Percentiles rank a stretch among this genome's conserved stretches.
Evolutionary conservation across 1,284 basidiomycete genomes (phyloP).

Genomic region (Meira nashicola): DNA sequence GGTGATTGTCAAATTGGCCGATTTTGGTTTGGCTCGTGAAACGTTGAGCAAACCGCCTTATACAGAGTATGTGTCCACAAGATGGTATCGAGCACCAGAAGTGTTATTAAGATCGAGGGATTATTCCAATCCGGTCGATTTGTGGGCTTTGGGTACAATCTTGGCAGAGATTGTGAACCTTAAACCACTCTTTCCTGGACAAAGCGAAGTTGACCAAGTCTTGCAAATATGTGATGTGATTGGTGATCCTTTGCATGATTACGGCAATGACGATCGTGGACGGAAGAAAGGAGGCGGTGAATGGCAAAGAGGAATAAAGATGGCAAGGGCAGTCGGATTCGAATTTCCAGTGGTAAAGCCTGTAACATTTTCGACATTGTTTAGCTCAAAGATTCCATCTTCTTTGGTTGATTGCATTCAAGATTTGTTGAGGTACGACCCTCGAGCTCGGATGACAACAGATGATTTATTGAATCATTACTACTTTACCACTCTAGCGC

Average conservation of each 20-base stretch:
- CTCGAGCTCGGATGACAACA: slow-evolving; percentile 75
- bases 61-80: slow-evolving; percentile 96
- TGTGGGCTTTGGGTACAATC: slow-evolving; percentile 99
- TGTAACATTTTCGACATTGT: slow-evolving; percentile 69
- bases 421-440: slow-evolving; percentile 87
- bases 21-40: slow-evolving; percentile 93
- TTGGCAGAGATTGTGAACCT: slow-evolving; percentile 93
- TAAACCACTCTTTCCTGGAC: slow-evolving; percentile 95
- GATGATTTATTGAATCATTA: slow-evolving; percentile 79
- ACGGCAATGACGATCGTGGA: slow-evolving; percentile 70
- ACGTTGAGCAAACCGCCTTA: slow-evolving; percentile 85
- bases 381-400: slow-evolving; percentile 71
- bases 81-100: slow-evolving; percentile 99
- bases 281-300: slow-evolving; percentile 75
- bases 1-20: slow-evolving; percentile 94
- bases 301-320: slow-evolving; percentile 77
- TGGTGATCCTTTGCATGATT: slow-evolving; percentile 82
- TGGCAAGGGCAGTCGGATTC: slow-evolving; percentile 83
- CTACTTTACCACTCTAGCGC: slow-evolving; percentile 69
- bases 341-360: slow-evolving; percentile 82
- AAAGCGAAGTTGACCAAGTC: slow-evolving; percentile 88
- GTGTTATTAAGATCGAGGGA: slow-evolving; percentile 83
- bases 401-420: slow-evolving; percentile 86
- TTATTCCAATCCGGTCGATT: slow-evolving; percentile 94
- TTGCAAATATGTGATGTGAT: slow-evolving; percentile 81